A percentile compares a stretch with the other conserved stretches of the same genome.
These are phyloP conservation scores for Boletus rex-veris DNA, from an alignment of 768 basidiomycete genomes.

Conservation along the genomic window DNA sequence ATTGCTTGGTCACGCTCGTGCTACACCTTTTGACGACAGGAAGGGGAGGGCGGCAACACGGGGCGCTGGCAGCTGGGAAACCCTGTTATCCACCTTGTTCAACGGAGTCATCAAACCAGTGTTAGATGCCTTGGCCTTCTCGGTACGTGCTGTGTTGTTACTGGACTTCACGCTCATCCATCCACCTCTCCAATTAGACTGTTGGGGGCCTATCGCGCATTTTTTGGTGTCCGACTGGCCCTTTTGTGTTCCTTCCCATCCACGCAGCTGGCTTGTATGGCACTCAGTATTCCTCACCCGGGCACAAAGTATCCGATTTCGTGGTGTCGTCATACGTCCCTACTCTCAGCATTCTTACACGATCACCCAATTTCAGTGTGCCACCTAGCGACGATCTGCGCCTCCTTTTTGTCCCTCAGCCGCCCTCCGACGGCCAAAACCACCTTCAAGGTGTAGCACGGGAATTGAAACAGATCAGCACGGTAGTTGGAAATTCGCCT, in stretches of 20 bases:
- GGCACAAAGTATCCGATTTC: neutral
- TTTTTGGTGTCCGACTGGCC: neutral
- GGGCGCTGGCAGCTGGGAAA: neutral
- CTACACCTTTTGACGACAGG: neutral
- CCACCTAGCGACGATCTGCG: neutral
- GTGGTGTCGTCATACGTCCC: neutral
- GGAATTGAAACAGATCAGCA: slow-evolving; percentile 23
- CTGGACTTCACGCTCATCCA: no score
- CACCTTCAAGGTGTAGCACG: slow-evolving; percentile 11
- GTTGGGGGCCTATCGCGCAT: neutral
- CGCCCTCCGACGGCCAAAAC: slow-evolving; percentile 5
- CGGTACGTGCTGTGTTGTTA: neutral
- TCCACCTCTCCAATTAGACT: neutral
- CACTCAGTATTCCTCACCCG: neutral
- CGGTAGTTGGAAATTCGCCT: neutral
- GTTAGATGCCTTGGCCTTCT: neutral
- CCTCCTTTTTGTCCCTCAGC: no score
- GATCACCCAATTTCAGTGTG: neutral
- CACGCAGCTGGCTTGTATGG: neutral
- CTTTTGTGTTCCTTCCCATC: neutral
- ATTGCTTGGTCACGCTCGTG: neutral
- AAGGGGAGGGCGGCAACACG: neutral
- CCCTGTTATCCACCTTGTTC: slow-evolving; percentile 4
- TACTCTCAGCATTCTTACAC: slow-evolving; percentile 10
- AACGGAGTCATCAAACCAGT: slow-evolving; percentile 3